Base-by-base conservation (phyloP, 2,329 filamentous ascomycete species). In the Aspergillus sojae region DNA sequence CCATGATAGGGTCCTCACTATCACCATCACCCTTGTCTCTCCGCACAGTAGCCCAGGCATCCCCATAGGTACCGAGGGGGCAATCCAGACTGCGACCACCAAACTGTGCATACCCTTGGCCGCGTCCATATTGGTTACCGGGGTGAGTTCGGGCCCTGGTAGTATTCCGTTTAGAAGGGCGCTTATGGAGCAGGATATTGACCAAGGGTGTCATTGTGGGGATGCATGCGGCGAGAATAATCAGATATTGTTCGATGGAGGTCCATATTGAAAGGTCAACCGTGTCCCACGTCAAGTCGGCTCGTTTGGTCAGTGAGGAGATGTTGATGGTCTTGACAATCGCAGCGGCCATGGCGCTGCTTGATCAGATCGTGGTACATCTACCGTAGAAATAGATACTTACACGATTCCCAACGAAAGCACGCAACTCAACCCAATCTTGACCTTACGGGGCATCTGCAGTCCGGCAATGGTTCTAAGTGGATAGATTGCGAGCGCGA, bases 321-420 rank as follows among this genome's bases (percentile, higher is more conserved):
- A 66, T 45, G 43, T 66, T 36, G 28, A 43, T 59, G 4, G 65
- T 64, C 46, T 66, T 66, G 34, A 66, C 30, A 26, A 66, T 66
- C 0, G 65, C 65, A 26, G 65, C 65, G 9, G 59, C 30, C 65
- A 66, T 66, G n/a, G 65, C 65, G 14, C 65, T 66, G 34, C 5
- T 19, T 16, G 39, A 14, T 41, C n/a, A 53, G 23, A 23, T 16
- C 2, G 6, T 16, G 48, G 5, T 43, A 16, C 10, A 21, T 3
- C 21, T 14, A 12, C 16, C 2, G 4, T 16, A 32, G n/a, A 19
- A 7, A 19, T 43, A 7, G 26, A 5, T 6, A 62, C 62, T 30
- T 39, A 66, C 65, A 65, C 28, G 26, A 66, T 39, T 19, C 65
- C 65, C n/a, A 66, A 52, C 14, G 65, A 66, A n/a, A 66, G 65